Percentiles rank a stretch among this genome's conserved stretches.
These are phyloP conservation scores for Barnettozyma vustinii DNA, from an alignment of 805 yeast genomes.

Conservation along the genomic window DNA sequence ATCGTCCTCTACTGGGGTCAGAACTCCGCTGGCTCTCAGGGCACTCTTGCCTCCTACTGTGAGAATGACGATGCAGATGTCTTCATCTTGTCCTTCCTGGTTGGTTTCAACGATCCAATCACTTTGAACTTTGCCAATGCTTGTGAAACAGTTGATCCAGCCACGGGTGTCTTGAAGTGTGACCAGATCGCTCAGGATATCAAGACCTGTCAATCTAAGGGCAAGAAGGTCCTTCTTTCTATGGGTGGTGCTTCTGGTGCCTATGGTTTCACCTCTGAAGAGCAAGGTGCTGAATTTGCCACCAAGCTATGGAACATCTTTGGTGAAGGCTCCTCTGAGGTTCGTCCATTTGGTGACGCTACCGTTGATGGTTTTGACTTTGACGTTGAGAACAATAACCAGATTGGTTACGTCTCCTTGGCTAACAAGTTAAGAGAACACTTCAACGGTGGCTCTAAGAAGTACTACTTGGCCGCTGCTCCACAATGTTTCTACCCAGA, in stretches of 20 bases:
- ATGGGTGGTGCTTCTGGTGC: slow-evolving; percentile 71
- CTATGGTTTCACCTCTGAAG: slow-evolving; percentile 82
- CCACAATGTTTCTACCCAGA: slow-evolving; percentile 93
- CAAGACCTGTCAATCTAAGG: slow-evolving; percentile 69
- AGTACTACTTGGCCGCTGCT: slow-evolving; percentile 78
- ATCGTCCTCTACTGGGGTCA: slow-evolving; percentile 92
- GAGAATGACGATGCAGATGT: slow-evolving; percentile 64
- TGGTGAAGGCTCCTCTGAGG: slow-evolving; percentile 51
- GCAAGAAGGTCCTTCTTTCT: slow-evolving; percentile 74
- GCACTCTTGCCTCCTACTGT: slow-evolving; percentile 51
- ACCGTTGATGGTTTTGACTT: slow-evolving; percentile 90
- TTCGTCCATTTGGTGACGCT: slow-evolving; percentile 65
- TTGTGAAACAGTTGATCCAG: slow-evolving; percentile 31
- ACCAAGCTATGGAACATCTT: slow-evolving; percentile 56
- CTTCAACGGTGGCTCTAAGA: slow-evolving; percentile 49
- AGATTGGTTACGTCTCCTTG: slow-evolving; percentile 62
- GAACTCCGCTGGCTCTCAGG: slow-evolving; percentile 59
- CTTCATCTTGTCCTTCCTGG: slow-evolving; percentile 64
- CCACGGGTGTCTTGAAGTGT: slow-evolving; percentile 41
- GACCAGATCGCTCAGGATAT: slow-evolving; percentile 65
- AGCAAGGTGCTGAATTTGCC: slow-evolving; percentile 65
- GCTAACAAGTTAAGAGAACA: slow-evolving; percentile 48
- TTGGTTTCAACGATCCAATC: slow-evolving; percentile 38
- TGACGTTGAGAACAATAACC: slow-evolving; percentile 68
- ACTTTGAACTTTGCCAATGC: slow-evolving; percentile 55